phyloP scores from a whole-genome alignment of 169 alveolate genomes.

The Plasmodium yoelii region DNA sequence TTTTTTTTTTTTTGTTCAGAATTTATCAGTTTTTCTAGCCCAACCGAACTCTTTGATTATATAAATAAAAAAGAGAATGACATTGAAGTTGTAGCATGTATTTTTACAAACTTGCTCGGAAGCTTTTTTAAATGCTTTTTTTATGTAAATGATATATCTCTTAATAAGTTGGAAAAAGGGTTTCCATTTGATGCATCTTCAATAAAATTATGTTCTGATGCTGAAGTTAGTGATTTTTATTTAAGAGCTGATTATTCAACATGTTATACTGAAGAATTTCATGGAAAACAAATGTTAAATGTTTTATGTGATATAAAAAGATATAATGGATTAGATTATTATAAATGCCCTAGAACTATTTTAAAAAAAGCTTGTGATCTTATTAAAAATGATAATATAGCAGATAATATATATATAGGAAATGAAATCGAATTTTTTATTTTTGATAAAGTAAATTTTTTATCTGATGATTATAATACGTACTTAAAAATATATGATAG shows the following conservation, averaged over 20 bases:
- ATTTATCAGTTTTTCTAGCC: background rate
- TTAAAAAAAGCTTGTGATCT: conserved; percentile 50
- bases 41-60: conserved; percentile 20
- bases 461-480: conserved; percentile 75
- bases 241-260: conserved; percentile 75
- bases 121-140: conserved; percentile 57
- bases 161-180: conserved; percentile 75
- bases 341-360: conserved; percentile 78
- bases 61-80: conserved; percentile 26
- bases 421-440: conserved; percentile 87
- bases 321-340: conserved; percentile 69
- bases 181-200: conserved; percentile 85
- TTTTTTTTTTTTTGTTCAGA: conserved; percentile 1
- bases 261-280: conserved; percentile 79
- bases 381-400: conserved; percentile 37
- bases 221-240: conserved; percentile 79
- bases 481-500: conserved; percentile 74
- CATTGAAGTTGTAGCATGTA: conserved; percentile 59
- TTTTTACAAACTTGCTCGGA: conserved; percentile 55
- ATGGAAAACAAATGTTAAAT: conserved; percentile 69
- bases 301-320: conserved; percentile 75
- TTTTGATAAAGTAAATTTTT: conserved; percentile 82
- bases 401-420: conserved; percentile 80
- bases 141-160: conserved; percentile 57
- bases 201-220: conserved; percentile 76